phyloP scores from a whole-genome alignment of 2,329 filamentous ascomycete species.

The Epichloe baconii region DNA sequence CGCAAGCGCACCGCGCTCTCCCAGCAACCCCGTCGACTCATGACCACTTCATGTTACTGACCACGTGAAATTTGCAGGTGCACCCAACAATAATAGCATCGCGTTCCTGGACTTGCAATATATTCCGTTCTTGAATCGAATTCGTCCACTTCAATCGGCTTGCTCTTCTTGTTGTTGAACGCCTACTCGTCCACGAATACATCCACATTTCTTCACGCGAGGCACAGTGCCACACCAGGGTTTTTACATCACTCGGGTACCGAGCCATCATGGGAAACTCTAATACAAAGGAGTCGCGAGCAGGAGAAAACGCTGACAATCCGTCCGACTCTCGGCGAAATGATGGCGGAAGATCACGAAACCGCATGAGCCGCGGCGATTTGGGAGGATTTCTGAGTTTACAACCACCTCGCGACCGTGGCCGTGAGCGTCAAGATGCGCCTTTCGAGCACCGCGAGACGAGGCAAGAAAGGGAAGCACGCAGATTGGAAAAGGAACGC shows the following conservation, averaged over 20 bases:
- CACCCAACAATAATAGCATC: neutral
- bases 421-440: constrained; percentile 21
- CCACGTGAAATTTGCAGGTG: neutral
- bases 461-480: constrained; percentile 78
- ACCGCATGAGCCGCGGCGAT: constrained; percentile 29
- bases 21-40: neutral
- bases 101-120: neutral
- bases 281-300: constrained; percentile 27
- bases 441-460: constrained; percentile 65
- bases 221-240: no score
- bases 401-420: constrained; percentile 24
- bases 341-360: constrained; percentile 12
- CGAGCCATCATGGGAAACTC: constrained; percentile 23
- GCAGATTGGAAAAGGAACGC: constrained; percentile 72
- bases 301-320: constrained; percentile 12
- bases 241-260: neutral
- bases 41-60: neutral
- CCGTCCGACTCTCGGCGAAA: constrained; percentile 5
- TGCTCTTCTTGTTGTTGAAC: neutral
- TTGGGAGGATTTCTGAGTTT: constrained; percentile 33
- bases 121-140: neutral
- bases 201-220: no score
- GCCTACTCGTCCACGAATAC: neutral
- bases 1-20: neutral
- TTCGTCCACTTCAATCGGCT: no score